phyloP scores from a whole-genome alignment of 345 rosid genomes.

The Populus davidiana region DNA sequence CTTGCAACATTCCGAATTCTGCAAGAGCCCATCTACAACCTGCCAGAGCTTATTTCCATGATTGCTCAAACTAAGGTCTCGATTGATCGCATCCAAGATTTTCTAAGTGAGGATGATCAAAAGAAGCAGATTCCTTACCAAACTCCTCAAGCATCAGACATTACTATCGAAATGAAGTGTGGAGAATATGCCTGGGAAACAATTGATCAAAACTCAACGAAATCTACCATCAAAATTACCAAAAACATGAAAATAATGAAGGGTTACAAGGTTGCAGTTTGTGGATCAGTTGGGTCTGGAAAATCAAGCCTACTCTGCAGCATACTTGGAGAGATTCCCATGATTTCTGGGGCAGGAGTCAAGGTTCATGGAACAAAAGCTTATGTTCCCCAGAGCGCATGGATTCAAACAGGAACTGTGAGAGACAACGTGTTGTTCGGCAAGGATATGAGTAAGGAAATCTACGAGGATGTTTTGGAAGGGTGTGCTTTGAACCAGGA shows the following conservation, averaged over 20 bases:
- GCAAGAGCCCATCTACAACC: conserved; percentile 61
- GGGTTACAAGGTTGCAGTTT: conserved; percentile 58
- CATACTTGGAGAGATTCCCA: conserved; percentile 78
- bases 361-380: conserved; percentile 56
- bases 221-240: conserved; percentile 30
- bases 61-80: conserved; percentile 56
- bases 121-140: neutral
- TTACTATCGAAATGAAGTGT: conserved; percentile 29
- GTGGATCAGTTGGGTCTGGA: conserved; percentile 75
- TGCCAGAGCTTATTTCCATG: conserved; percentile 62
- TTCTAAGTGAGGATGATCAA: conserved; percentile 45
- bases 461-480: conserved; percentile 40
- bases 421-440: conserved; percentile 74
- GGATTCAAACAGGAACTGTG: conserved; percentile 74
- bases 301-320: conserved; percentile 62
- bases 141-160: neutral
- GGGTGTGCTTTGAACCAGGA: conserved; percentile 62
- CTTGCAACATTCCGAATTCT: conserved; percentile 58
- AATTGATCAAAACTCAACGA: conserved; percentile 20
- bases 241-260: conserved; percentile 39
- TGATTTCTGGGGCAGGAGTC: conserved; percentile 49
- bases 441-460: conserved; percentile 24
- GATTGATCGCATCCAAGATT: conserved; percentile 42
- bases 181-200: conserved; percentile 56
- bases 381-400: conserved; percentile 70